Base-by-base conservation (phyloP, 306 rosid genomes). In the Luffa aegyptiaca region DNA sequence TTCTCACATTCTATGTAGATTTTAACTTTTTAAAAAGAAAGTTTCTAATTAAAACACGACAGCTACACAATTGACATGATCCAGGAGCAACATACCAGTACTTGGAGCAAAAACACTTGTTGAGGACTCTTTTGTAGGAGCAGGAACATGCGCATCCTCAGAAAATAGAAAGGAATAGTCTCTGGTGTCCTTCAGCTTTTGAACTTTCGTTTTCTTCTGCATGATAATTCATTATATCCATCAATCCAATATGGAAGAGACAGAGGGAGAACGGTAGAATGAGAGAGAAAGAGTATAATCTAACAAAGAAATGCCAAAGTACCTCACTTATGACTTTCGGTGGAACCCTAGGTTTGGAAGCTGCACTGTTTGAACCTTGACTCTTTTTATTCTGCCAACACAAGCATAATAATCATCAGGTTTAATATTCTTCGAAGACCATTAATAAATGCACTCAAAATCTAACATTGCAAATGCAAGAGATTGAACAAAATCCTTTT, bases 121-220 rank as follows among this genome's bases (percentile, higher is more conserved):
- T 13, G 81, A 89, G 1, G 86, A 82, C 78, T 80, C 92, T 79
- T 87, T 92, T 4, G 83, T 6, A 59, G 98, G 87, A 82, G 87
- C 92, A 6, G 97, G 97, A 81, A 80, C 72, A 80, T 91, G 89
- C 6, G 84, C 90, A 83, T 95, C 93, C 49, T 92, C 97, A 3
- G 96, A 91, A 80, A 88, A 77, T 72, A 95, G 88, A 85, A 92
- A 95, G 13, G 98, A 91, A 85, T 95, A 95, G 83, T 95, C 98
- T 82, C 98, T 91, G 2, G 93, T 92, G 82, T 84, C 86, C 87
- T 94, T 94, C 4, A 91, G 88, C 79, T 86, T 90, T 86, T 92
- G 89, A 59, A 87, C 93, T 83, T 87, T 91, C 75, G 65, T 80
- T 75, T 84, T 77, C 77, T 56, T 69, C 97, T 95, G 95, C 81